A percentile compares a stretch with the other conserved stretches of the same genome.
phyloP scores from a whole-genome alignment of 2,329 filamentous ascomycete species.

The Xylariales sp. region DNA sequence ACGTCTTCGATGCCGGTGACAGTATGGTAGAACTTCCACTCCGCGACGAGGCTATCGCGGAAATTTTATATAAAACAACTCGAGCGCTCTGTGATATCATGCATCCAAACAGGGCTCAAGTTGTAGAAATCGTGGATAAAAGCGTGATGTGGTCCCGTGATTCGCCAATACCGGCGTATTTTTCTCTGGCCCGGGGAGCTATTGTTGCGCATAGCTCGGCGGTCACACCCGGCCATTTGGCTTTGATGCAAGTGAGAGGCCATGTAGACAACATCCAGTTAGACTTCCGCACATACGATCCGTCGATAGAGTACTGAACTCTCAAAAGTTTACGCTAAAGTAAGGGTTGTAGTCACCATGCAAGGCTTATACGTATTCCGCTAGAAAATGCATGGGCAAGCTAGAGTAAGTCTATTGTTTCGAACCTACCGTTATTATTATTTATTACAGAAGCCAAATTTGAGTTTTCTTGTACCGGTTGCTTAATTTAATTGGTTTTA shows the following conservation, averaged over 20 bases:
- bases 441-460: too few relatives aligned
- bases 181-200: neutral
- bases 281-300: slow-evolving; percentile 5
- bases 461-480: too few relatives aligned
- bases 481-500: too few relatives aligned
- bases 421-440: too few relatives aligned
- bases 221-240: slow-evolving; percentile 16
- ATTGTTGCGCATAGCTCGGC: slow-evolving; percentile 6
- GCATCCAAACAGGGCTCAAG: neutral
- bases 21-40: neutral
- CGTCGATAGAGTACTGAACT: too few relatives aligned
- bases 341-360: too few relatives aligned
- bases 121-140: neutral
- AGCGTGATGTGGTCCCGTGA: neutral
- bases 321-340: too few relatives aligned
- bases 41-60: neutral
- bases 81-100: neutral
- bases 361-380: too few relatives aligned
- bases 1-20: neutral
- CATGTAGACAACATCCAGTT: neutral
- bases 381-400: too few relatives aligned
- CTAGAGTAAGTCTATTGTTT: too few relatives aligned
- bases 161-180: slow-evolving; percentile 17
- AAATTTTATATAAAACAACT: neutral
- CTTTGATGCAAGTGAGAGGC: slow-evolving; percentile 10